phyloP scores from a whole-genome alignment of 1,284 basidiomycete genomes.

The Ustilago cynodontis region DNA sequence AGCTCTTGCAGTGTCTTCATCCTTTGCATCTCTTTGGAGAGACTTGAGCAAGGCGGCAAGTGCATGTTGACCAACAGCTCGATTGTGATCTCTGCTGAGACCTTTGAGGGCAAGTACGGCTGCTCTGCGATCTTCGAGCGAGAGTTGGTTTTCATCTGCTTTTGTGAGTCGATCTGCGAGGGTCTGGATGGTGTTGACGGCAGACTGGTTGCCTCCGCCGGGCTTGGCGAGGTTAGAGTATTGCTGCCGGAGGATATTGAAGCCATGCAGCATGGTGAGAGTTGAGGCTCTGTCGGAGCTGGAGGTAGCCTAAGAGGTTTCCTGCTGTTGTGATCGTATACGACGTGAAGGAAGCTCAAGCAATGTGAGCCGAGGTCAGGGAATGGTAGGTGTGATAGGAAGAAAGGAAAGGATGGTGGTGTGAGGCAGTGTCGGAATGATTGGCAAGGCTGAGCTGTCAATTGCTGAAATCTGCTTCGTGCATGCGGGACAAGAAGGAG shows the following conservation, averaged over 20 bases:
- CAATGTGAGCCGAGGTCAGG: not conserved
- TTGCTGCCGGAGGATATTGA: slow-evolving; percentile 66
- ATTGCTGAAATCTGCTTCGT: slow-evolving; percentile 11
- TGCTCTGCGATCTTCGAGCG: slow-evolving; percentile 82
- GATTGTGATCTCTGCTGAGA: slow-evolving; percentile 87
- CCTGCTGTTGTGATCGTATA: too few species aligned
- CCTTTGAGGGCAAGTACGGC: slow-evolving; percentile 93
- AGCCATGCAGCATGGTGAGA: slow-evolving; percentile 65
- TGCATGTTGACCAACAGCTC: slow-evolving; percentile 69
- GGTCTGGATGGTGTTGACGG: slow-evolving; percentile 84
- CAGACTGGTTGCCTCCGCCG: slow-evolving; percentile 75
- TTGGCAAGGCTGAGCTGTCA: not conserved
- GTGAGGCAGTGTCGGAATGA: slow-evolving; percentile 1
- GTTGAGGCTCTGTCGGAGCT: not conserved
- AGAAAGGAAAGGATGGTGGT: not conserved
- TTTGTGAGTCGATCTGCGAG: slow-evolving; percentile 83
- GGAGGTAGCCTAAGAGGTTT: too few species aligned
- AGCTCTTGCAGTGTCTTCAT: slow-evolving; percentile 61
- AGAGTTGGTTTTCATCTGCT: slow-evolving; percentile 32
- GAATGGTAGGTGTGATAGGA: not conserved
- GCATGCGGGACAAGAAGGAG: slow-evolving; percentile 5
- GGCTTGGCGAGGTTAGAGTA: slow-evolving; percentile 65
- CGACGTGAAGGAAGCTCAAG: not conserved
- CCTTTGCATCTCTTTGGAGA: slow-evolving; percentile 52
- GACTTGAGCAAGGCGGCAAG: slow-evolving; percentile 55